A percentile compares a stretch with the other conserved stretches of the same genome.
Evolutionary conservation across 2,329 filamentous ascomycete genomes (phyloP).

Genomic region (Gremmenia infestans): DNA sequence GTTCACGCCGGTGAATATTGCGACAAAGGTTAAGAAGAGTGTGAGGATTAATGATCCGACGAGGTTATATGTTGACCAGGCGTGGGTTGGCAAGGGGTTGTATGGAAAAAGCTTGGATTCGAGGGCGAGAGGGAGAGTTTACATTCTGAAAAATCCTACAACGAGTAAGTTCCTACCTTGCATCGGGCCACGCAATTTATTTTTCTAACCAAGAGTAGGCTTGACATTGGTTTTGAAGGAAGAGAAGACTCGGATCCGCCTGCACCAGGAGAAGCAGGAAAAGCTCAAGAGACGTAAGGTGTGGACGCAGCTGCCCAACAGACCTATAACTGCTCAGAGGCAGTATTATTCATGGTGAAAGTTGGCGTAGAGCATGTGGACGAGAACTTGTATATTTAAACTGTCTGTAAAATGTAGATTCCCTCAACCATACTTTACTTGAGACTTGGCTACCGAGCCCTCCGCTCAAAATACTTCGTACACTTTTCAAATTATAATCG

Average conservation of each 20-base stretch:
- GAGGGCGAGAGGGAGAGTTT: slow-evolving; percentile 69
- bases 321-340: slow-evolving; percentile 75
- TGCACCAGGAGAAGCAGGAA: slow-evolving; percentile 70
- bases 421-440: background rate
- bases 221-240: slow-evolving; percentile 85
- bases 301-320: slow-evolving; percentile 85
- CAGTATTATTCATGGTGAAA: slow-evolving; percentile 87
- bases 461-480: too few relatives aligned
- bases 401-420: slow-evolving; percentile 3
- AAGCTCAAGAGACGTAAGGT: slow-evolving; percentile 71
- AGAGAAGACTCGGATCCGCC: slow-evolving; percentile 80
- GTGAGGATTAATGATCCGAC: slow-evolving; percentile 68
- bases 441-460: background rate
- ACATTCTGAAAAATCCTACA: slow-evolving; percentile 63
- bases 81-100: slow-evolving; percentile 80
- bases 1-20: slow-evolving; percentile 51
- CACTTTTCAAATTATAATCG: too few relatives aligned
- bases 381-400: slow-evolving; percentile 4
- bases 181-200: background rate
- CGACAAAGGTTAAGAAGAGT: slow-evolving; percentile 69
- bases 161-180: slow-evolving; percentile 56
- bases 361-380: slow-evolving; percentile 1
- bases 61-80: slow-evolving; percentile 85
- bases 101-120: slow-evolving; percentile 57
- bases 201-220: slow-evolving; percentile 41